Base-by-base conservation (phyloP, 495 filamentous ascomycete genomes). In the Penicillium verhagenii region DNA sequence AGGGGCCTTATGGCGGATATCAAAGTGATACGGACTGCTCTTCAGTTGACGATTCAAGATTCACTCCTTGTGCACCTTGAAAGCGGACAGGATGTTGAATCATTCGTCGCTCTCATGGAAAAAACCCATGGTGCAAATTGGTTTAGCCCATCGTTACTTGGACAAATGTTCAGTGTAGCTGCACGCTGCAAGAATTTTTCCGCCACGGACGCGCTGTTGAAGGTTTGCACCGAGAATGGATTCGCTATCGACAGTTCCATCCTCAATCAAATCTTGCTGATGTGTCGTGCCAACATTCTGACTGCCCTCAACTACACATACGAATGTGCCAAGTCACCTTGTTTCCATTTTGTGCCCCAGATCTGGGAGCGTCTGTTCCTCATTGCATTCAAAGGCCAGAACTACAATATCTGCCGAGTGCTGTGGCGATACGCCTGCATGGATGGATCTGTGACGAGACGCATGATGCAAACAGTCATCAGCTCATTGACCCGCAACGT, bases 401-500 rank as follows among this genome's bases (percentile, higher is more conserved):
- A 63, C 40, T 71, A 70, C 54, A 82, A 81, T 49, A 61, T 72
- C 11, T 74, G 72, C 47, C 71, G 75, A 2, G 75, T 80, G 3
- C 39, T 81, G 11, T 82, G 79, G 79, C 61, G 65, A 39, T 76
- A 76, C 60, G 74, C 79, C 6, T 80, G 77, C 55, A 65, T 79
- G 60, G 29, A 68, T n/a, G 56, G 61, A 2, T 16, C 19, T n/a
- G 67, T 72, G 19, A 75, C 64, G 35, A 50, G 52, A 38, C 50
- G 61, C 2, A 79, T 77, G 72, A 59, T 53, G 25, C 60, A 67
- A n/a, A 45, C 57, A 10, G 62, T 75, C 9, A 35, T 65, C 25
- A 54, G 26, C 18, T 70, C 69, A 14, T 54, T 78, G 11, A 14
- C 23, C 28, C 58, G 68, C 50, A 69, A 68, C 33, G 55, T 53